phyloP scores from a whole-genome alignment of 2,329 filamentous ascomycete species.

The Proliferodiscus dingleyae region DNA sequence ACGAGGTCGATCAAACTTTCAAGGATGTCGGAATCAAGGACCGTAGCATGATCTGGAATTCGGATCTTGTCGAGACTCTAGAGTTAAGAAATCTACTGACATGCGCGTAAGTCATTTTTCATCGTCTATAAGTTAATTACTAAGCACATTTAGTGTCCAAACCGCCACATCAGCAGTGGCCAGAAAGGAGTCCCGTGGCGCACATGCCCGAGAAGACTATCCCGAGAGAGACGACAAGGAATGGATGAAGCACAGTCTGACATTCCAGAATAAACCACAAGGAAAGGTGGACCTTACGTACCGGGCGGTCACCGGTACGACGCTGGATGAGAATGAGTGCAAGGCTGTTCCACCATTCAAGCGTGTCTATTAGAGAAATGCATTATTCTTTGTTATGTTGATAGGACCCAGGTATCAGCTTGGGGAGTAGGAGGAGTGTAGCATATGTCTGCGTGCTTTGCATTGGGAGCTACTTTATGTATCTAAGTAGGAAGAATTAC shows the following conservation, averaged over 20 bases:
- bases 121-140: no score
- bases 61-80: constrained; percentile 42
- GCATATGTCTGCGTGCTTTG: no score
- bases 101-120: no score
- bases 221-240: constrained; percentile 37
- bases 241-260: constrained; percentile 45
- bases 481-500: no score
- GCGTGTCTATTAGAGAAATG: constrained; percentile 66
- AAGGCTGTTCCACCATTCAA: constrained; percentile 96
- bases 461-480: no score
- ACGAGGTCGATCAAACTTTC: constrained; percentile 34
- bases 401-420: no score
- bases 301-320: constrained; percentile 74
- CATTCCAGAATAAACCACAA: constrained; percentile 57
- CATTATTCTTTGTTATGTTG: background rate
- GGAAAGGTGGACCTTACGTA: constrained; percentile 82
- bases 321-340: constrained; percentile 93
- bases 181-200: constrained; percentile 41
- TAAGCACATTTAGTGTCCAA: no score
- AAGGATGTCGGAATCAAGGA: constrained; percentile 35
- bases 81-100: constrained; percentile 43
- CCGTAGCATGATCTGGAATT: constrained; percentile 44
- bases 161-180: constrained; percentile 40
- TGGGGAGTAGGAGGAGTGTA: no score
- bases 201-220: constrained; percentile 44